These are phyloP conservation scores for Isoetes taiwanensis DNA, from an alignment of 75 land plant species.

Conservation along the genomic window DNA sequence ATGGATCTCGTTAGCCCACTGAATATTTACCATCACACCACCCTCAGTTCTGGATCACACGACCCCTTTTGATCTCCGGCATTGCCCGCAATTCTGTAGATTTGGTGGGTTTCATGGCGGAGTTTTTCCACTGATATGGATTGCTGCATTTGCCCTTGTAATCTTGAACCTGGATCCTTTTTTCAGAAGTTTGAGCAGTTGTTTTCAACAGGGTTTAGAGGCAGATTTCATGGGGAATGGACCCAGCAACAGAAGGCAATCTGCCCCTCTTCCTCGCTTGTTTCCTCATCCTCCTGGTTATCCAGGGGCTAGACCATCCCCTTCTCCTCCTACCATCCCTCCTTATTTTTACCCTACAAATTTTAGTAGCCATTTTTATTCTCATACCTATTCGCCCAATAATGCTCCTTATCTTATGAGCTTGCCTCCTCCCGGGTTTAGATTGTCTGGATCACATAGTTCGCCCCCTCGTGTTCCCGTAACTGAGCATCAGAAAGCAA, in stretches of 20 bases:
- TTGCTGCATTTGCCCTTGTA: no score
- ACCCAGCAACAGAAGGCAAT: slow-evolving; percentile 26
- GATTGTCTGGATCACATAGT: neutral
- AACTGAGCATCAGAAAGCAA: slow-evolving; percentile 80
- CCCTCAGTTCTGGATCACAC: no score
- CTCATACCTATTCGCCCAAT: slow-evolving; percentile 10
- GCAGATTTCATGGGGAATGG: slow-evolving; percentile 22
- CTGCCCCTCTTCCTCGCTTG: slow-evolving; percentile 15
- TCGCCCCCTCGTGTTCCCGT: slow-evolving; percentile 17
- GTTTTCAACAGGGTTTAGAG: no score
- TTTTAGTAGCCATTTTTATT: slow-evolving; percentile 9
- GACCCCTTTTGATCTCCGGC: no score
- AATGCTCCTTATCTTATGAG: slow-evolving; percentile 31
- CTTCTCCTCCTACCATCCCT: slow-evolving; percentile 13
- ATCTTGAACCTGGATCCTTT: no score
- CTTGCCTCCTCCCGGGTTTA: no score
- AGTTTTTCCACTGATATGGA: no score
- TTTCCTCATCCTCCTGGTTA: slow-evolving; percentile 18
- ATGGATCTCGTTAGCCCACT: no score
- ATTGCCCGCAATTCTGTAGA: no score
- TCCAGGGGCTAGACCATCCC: slow-evolving; percentile 7
- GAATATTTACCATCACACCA: no score
- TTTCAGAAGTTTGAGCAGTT: no score
- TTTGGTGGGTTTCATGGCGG: no score
- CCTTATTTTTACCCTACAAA: slow-evolving; percentile 10